Evolutionary conservation across 495 filamentous ascomycete genomes (phyloP).

Genomic region (Emericellopsis terricola): DNA sequence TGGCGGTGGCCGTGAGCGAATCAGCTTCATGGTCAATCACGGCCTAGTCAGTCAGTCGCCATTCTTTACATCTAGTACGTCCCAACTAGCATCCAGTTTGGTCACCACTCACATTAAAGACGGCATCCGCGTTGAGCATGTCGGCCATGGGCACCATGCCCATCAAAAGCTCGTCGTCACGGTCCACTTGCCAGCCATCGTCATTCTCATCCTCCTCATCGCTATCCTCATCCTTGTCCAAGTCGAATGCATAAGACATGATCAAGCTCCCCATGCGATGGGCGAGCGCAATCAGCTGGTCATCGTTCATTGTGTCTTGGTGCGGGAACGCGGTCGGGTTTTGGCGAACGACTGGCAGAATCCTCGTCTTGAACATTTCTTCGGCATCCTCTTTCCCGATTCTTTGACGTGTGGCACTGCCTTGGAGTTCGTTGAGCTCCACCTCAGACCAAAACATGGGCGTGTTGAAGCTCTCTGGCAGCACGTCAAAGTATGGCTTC

Average conservation of each 20-base stretch:
- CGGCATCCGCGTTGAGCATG: conserved; percentile 79
- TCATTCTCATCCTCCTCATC: conserved; percentile 36
- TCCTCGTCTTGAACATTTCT: conserved; percentile 38
- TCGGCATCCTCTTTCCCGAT: conserved; percentile 64
- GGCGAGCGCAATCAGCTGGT: conserved; percentile 38
- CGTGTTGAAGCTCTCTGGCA: conserved; percentile 66
- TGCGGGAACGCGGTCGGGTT: conserved; percentile 26
- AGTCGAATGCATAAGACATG: conserved; percentile 91
- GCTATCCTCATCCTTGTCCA: conserved; percentile 33
- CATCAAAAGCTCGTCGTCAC: conserved; percentile 44
- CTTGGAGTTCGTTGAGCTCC: conserved; percentile 60
- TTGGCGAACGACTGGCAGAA: conserved; percentile 37
- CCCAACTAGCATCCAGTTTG: no score
- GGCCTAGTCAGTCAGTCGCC: conserved; percentile 17
- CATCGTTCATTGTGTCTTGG: conserved; percentile 19
- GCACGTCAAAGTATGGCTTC: conserved; percentile 65
- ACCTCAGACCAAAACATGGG: conserved; percentile 73
- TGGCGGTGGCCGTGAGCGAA: conserved; percentile 44
- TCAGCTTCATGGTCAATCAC: conserved; percentile 55
- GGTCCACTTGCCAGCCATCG: conserved; percentile 48
- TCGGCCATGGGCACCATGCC: conserved; percentile 91
- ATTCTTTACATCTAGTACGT: no score
- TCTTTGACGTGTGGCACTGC: conserved; percentile 55
- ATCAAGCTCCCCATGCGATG: conserved; percentile 74
- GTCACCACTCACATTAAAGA: conserved; percentile 40